phyloP scores from a whole-genome alignment of 2,329 filamentous ascomycete genomes.

The Aspergillus oerlinghausenensis region DNA sequence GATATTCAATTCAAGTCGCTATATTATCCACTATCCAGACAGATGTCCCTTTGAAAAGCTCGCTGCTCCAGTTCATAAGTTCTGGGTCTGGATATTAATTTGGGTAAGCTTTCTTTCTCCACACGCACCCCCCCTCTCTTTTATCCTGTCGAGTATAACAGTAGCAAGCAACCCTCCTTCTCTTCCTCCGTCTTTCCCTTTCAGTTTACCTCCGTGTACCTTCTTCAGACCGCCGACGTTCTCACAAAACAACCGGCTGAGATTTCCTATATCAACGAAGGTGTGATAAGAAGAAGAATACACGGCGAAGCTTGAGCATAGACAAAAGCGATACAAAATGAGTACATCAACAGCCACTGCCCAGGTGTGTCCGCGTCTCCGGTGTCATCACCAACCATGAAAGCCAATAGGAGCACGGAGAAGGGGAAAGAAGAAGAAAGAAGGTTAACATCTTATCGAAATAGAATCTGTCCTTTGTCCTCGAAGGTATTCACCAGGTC shows the following conservation, averaged over 20 bases:
- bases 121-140: neutral
- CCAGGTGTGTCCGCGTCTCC: neutral
- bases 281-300: neutral
- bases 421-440: neutral
- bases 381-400: neutral
- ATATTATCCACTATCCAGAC: neutral
- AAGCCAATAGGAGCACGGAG: neutral
- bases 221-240: neutral
- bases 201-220: neutral
- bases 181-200: neutral
- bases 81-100: neutral
- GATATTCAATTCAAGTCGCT: neutral
- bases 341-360: neutral
- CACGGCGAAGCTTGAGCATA: neutral
- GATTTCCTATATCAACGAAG: neutral
- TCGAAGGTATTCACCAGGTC: slow-evolving; percentile 70
- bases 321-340: neutral
- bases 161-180: neutral
- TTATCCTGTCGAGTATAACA: neutral
- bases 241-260: neutral
- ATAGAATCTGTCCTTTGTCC: slow-evolving; percentile 79
- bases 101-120: neutral
- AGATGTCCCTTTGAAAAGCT: neutral
- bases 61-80: neutral
- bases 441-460: neutral